Evolutionary conservation across 2,329 filamentous ascomycete species (phyloP), one percentile per base, ranked within the genome.

Genomic region (Hypoxylon sp.): DNA sequence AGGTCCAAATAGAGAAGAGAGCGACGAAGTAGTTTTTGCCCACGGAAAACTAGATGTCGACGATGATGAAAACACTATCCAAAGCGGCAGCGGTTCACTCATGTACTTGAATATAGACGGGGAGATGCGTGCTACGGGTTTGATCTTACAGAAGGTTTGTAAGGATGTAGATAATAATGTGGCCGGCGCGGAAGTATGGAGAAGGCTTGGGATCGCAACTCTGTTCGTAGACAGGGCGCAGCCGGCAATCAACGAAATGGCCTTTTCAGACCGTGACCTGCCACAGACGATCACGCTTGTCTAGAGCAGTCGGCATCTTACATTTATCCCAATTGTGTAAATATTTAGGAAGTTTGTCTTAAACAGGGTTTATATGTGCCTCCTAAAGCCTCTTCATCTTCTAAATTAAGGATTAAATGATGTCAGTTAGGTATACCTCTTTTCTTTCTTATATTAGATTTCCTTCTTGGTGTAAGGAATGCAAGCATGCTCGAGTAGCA

Each of bases 171-270:
- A 50, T 29, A 50, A 17, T n/a, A 11, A 65, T 2, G 9, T 5
- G 8, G 22, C 22, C 44, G n/a, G n/a, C 29, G n/a, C 14, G 24
- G 22, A 35, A 14, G 8, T 39, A 14, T 71, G 69, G 66, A 46
- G 22, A 39, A 67, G 66, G 19, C 42, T 71, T 31, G 66, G 69
- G 1, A 56, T 65, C 22, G 66, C 66, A 44, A 67, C 69, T 17
- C 56, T 71, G 5, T 71, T 71, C 52, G 29, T 56, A 11, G 66
- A 71, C 22, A 63, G 59, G 17, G 63, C 63, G 29, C 65, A 54
- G 31, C 63, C 11, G 4, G 62, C 69, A 11, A 64, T 68, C 39
- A 39, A 65, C 5, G 55, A 67, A 26, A 26, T 53, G 1, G 29
- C 47, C 1, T 70, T 70, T 29, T 22, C 29, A 22, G 11, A 22